These are phyloP conservation scores for Allomyces javanicus DNA, from an alignment of 192 early-diverging fungal genomes.

Conservation along the genomic window DNA sequence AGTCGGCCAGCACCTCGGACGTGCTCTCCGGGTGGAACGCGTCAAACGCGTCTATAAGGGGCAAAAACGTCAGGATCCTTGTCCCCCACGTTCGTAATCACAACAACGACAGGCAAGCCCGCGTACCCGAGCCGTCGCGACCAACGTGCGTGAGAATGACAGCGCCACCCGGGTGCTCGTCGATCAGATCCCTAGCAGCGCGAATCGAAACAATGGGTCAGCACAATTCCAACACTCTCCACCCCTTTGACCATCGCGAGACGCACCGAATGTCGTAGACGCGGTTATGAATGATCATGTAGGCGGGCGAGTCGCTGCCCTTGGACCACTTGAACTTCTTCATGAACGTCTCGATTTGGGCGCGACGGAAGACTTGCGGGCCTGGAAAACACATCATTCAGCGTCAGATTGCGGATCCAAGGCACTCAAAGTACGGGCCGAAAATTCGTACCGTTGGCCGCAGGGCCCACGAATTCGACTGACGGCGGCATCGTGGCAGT, in stretches of 20 bases:
- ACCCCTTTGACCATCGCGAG: too few species aligned
- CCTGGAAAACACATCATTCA: too few species aligned
- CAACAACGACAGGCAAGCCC: slow-evolving; percentile 1
- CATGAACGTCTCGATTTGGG: too few species aligned
- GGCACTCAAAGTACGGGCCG: too few species aligned
- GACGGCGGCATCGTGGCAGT: too few species aligned
- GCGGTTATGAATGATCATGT: slow-evolving; percentile 55
- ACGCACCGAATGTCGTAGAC: slow-evolving; percentile 41
- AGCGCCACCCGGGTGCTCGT: slow-evolving; percentile 56
- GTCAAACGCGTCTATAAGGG: slow-evolving; percentile 41
- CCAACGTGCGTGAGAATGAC: slow-evolving; percentile 57
- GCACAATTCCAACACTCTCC: too few species aligned
- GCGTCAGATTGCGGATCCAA: too few species aligned
- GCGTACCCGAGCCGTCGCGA: slow-evolving; percentile 43
- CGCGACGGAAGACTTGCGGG: too few species aligned
- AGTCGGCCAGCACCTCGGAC: slow-evolving; percentile 43
- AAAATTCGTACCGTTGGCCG: too few species aligned
- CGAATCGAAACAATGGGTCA: too few species aligned
- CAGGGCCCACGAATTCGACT: too few species aligned
- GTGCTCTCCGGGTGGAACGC: slow-evolving; percentile 52
- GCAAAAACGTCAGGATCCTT: slow-evolving; percentile 9
- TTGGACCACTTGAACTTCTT: too few species aligned
- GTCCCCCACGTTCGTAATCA: neutral
- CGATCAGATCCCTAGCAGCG: slow-evolving; percentile 31
- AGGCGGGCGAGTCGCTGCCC: slow-evolving; percentile 8